phyloP scores from a whole-genome alignment of 768 basidiomycete genomes.

The Rhodosporidiobolus odoratus region DNA sequence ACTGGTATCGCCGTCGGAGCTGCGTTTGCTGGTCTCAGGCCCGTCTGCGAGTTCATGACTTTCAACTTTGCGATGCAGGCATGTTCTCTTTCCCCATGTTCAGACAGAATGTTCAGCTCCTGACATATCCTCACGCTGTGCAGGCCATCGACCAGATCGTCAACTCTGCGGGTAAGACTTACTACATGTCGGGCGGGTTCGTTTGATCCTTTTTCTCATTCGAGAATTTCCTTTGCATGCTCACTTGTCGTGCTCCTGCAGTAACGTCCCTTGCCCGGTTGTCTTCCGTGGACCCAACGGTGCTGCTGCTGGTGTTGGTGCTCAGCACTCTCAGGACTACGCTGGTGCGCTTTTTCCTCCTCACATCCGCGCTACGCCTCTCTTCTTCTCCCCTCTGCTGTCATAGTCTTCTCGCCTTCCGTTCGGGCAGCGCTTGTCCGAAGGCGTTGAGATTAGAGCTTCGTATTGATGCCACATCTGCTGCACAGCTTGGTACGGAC shows the following conservation, averaged over 20 bases:
- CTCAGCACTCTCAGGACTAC: constrained; percentile 97
- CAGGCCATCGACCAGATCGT: constrained; percentile 97
- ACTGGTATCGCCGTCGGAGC: constrained; percentile 93
- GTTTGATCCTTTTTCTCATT: constrained; percentile 48
- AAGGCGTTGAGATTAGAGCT: too few species aligned
- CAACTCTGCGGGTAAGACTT: constrained; percentile 99
- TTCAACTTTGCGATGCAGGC: constrained; percentile 99
- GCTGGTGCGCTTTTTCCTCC: constrained; percentile 69
- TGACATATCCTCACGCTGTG: neutral
- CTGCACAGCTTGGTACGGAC: constrained; percentile 45
- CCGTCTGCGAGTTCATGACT: constrained; percentile 99
- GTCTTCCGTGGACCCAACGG: constrained; percentile 99
- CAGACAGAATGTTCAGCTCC: too few species aligned
- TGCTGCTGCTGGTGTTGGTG: constrained; percentile 91
- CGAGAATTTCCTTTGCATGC: neutral
- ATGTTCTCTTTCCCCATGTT: constrained; percentile 5
- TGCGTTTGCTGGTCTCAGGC: constrained; percentile 86
- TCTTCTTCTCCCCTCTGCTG: fast-evolving
- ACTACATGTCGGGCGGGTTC: constrained; percentile 99
- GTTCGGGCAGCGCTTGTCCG: too few species aligned
- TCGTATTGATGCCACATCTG: too few species aligned
- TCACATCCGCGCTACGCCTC: too few species aligned
- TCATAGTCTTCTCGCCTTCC: neutral
- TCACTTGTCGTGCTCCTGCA: neutral
- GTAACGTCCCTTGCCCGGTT: constrained; percentile 71